Evolutionary conservation across 768 basidiomycete genomes (phyloP).

Genomic region (Suillus plorans): DNA sequence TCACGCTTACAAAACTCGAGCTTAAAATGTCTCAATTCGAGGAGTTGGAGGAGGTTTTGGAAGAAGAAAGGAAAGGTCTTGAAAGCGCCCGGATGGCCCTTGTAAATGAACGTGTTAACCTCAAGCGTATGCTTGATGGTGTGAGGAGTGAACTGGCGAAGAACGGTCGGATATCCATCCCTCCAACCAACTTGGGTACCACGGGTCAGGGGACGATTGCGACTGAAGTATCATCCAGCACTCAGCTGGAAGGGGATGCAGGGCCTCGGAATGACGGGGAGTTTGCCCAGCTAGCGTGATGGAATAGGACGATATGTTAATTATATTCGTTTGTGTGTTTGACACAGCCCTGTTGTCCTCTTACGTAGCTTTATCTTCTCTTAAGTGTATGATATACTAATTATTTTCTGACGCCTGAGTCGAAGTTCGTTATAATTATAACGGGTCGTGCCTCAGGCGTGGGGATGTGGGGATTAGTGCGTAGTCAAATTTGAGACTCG

Average conservation of each 20-base stretch:
- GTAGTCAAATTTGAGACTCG: neutral
- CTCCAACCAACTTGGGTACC: conserved; percentile 46
- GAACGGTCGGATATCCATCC: conserved; percentile 42
- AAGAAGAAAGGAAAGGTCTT: conserved; percentile 83
- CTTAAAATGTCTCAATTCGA: conserved; percentile 95
- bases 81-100: conserved; percentile 82
- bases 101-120: conserved; percentile 71
- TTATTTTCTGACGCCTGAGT: neutral
- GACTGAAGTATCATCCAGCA: conserved; percentile 48
- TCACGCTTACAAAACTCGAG: conserved; percentile 85
- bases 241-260: conserved; percentile 47
- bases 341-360: neutral
- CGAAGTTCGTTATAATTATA: neutral
- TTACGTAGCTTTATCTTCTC: neutral
- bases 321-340: conserved; percentile 27
- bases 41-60: conserved; percentile 86
- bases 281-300: conserved; percentile 49
- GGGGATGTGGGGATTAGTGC: neutral
- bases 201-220: conserved; percentile 61
- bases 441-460: neutral
- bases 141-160: conserved; percentile 65
- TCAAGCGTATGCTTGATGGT: conserved; percentile 71
- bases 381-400: conserved; percentile 4
- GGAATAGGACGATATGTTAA: conserved; percentile 14
- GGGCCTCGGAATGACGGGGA: conserved; percentile 59